phyloP scores from a whole-genome alignment of 78 protist species.

The Anaeramoeba ignava region DNA sequence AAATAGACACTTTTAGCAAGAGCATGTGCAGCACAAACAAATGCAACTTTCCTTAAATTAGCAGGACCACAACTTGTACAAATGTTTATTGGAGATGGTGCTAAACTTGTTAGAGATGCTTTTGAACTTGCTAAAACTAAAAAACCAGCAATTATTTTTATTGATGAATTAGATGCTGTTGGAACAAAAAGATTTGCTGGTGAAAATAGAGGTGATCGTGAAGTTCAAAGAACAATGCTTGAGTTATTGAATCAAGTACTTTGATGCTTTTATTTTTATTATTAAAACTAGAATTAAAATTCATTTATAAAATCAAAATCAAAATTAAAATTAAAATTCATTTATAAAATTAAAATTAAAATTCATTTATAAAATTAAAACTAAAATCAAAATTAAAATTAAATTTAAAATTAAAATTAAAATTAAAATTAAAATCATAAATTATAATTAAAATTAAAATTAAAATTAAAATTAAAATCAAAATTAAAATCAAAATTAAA shows the following conservation, averaged over 20 bases:
- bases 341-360: too few relatives aligned
- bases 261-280: too few relatives aligned
- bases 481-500: too few relatives aligned
- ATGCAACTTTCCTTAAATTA: constrained; percentile 88
- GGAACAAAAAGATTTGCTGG: constrained; percentile 92
- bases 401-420: too few relatives aligned
- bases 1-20: constrained; percentile 96
- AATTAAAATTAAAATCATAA: too few relatives aligned
- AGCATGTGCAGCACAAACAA: constrained; percentile 95
- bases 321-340: too few relatives aligned
- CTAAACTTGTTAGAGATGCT: constrained; percentile 97
- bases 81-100: constrained; percentile 99
- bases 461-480: too few relatives aligned
- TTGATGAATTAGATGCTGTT: constrained; percentile 99
- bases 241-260: constrained; percentile 98
- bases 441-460: too few relatives aligned
- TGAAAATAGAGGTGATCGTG: constrained; percentile 91
- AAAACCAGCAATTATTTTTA: constrained; percentile 91
- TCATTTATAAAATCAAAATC: too few relatives aligned
- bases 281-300: too few relatives aligned
- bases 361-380: too few relatives aligned
- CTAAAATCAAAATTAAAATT: too few relatives aligned
- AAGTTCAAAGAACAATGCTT: constrained; percentile 97
- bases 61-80: constrained; percentile 96
- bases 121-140: constrained; percentile 97